A percentile compares a stretch with the other conserved stretches of the same genome.
Conservation (phyloP, 164 flowering plant species). For the Dillenia suffruticosa region DNA sequence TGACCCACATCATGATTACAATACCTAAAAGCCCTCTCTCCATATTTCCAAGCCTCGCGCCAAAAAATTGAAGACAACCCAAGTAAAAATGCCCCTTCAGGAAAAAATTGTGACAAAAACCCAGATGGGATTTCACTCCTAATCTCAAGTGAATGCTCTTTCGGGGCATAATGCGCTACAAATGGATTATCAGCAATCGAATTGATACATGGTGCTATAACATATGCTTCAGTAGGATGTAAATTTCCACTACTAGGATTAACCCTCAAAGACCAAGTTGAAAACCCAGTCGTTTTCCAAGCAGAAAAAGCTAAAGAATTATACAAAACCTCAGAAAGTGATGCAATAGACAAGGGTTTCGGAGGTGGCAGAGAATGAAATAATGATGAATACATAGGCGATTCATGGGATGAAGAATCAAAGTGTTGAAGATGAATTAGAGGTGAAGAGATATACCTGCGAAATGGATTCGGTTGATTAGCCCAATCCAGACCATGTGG, state of each 20-base stretch:
- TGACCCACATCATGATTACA: constrained; percentile 96
- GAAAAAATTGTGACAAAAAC: constrained; percentile 38
- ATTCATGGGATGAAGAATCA: neutral
- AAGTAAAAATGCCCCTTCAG: constrained; percentile 50
- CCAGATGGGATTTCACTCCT: constrained; percentile 41
- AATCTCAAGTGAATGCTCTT: constrained; percentile 70
- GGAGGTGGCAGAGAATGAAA: constrained; percentile 57
- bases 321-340: constrained; percentile 68
- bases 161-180: constrained; percentile 89
- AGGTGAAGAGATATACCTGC: constrained; percentile 65
- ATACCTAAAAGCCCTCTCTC: constrained; percentile 83
- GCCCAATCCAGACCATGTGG: constrained; percentile 96
- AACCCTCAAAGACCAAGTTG: constrained; percentile 92
- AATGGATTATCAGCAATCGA: constrained; percentile 46
- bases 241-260: constrained; percentile 97
- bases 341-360: constrained; percentile 43
- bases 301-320: constrained; percentile 88
- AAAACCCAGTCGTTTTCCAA: constrained; percentile 78
- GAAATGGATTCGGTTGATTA: constrained; percentile 96
- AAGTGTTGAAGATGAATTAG: constrained; percentile 63
- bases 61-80: constrained; percentile 86
- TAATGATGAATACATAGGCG: constrained; percentile 49
- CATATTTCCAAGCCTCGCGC: constrained; percentile 98
- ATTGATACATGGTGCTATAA: constrained; percentile 58
- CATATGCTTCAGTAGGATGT: constrained; percentile 87